Conservation (phyloP, 2,329 filamentous ascomycete genomes). For the Curvularia lunata region DNA sequence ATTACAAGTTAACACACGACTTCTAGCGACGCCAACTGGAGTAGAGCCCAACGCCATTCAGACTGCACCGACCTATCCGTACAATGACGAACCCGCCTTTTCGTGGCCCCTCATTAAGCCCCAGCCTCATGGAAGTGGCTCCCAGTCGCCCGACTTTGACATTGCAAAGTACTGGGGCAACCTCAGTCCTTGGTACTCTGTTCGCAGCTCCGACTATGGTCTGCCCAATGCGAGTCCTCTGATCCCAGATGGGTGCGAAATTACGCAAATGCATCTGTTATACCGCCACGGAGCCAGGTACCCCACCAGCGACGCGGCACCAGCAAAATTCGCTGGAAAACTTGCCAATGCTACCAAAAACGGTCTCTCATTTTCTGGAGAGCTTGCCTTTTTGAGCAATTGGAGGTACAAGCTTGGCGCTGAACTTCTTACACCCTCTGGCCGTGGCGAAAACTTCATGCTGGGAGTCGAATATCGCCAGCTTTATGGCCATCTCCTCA, state of each 20-base stretch:
- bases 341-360: slow-evolving; percentile 36
- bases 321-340: slow-evolving; percentile 34
- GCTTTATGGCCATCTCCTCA: slow-evolving; percentile 53
- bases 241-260: slow-evolving; percentile 33
- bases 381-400: slow-evolving; percentile 33
- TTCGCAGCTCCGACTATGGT: slow-evolving; percentile 38
- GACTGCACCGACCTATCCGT: slow-evolving; percentile 38
- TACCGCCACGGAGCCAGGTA: slow-evolving; percentile 43
- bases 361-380: slow-evolving; percentile 33
- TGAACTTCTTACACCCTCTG: slow-evolving; percentile 40
- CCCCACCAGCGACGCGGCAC: slow-evolving; percentile 36
- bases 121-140: slow-evolving; percentile 29
- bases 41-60: slow-evolving; percentile 37
- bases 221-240: slow-evolving; percentile 36
- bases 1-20: not conserved
- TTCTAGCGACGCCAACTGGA: slow-evolving; percentile 34
- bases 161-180: slow-evolving; percentile 43
- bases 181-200: slow-evolving; percentile 39
- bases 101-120: slow-evolving; percentile 33
- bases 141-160: slow-evolving; percentile 30
- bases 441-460: slow-evolving; percentile 49
- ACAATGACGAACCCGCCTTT: slow-evolving; percentile 32
- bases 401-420: slow-evolving; percentile 43
- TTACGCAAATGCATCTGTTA: slow-evolving; percentile 39
- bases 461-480: slow-evolving; percentile 52